These are phyloP conservation scores for Hymenoscyphus linearis DNA, from an alignment of 2,329 filamentous ascomycete genomes.

Conservation along the genomic window DNA sequence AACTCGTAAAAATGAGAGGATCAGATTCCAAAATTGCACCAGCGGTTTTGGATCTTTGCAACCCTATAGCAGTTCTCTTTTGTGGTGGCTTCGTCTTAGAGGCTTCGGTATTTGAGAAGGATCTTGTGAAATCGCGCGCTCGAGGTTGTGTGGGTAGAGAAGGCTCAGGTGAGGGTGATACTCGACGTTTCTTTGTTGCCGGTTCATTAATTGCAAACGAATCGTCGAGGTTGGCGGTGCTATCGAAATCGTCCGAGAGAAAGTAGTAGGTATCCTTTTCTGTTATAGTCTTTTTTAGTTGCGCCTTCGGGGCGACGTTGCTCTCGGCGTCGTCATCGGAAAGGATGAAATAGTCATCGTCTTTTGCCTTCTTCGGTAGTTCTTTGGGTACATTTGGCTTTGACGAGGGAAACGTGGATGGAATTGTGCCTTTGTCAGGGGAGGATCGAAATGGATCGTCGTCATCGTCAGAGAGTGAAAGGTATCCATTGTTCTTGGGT, in stretches of 20 bases:
- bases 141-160: background rate
- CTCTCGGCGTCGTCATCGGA: background rate
- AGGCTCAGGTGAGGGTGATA: constrained; percentile 5
- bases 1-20: constrained; percentile 17
- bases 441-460: background rate
- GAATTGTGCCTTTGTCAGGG: background rate
- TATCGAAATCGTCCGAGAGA: constrained; percentile 12
- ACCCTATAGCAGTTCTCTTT: background rate
- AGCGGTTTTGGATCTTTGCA: constrained; percentile 26
- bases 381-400: background rate
- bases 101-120: constrained; percentile 32
- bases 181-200: constrained; percentile 9
- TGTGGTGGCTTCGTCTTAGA: constrained; percentile 27
- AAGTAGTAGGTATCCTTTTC: constrained; percentile 5
- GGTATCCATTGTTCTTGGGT: background rate
- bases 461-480: constrained; percentile 1
- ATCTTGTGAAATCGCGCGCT: constrained; percentile 9
- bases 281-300: background rate
- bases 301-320: background rate
- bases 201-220: constrained; percentile 1
- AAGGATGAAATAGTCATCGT: background rate
- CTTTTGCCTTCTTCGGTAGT: background rate
- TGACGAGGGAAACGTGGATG: background rate
- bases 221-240: constrained; percentile 9
- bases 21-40: constrained; percentile 17